A percentile compares a stretch with the other conserved stretches of the same genome.
These are phyloP conservation scores for Lathyrus aphaca DNA, from an alignment of 306 rosid species.

Conservation along the genomic window DNA sequence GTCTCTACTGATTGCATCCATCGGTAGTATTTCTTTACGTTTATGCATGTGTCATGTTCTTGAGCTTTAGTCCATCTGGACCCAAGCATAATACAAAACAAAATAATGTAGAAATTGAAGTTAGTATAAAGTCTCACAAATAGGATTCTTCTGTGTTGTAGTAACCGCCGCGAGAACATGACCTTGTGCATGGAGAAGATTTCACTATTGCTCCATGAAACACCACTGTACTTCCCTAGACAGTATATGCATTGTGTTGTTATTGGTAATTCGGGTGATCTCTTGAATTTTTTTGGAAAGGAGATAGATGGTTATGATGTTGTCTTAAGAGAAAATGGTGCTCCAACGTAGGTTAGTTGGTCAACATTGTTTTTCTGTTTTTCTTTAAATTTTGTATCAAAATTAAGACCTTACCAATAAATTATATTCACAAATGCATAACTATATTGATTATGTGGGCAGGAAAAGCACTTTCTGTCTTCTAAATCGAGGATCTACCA, in stretches of 20 bases:
- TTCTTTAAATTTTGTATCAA: conserved; percentile 14
- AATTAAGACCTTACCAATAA: conserved; percentile 32
- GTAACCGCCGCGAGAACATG: conserved; percentile 79
- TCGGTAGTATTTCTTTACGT: too few relatives aligned
- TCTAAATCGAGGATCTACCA: conserved; percentile 95
- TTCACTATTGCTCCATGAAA: conserved; percentile 87
- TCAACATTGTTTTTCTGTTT: conserved; percentile 23
- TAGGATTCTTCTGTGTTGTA: conserved; percentile 48
- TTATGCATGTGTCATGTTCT: too few relatives aligned
- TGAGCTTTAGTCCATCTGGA: too few relatives aligned
- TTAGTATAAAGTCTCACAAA: conserved; percentile 27
- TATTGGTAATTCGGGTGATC: conserved; percentile 96
- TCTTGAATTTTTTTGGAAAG: conserved; percentile 83
- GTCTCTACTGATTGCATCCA: too few relatives aligned
- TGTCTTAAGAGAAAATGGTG: conserved; percentile 96
- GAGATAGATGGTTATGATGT: conserved; percentile 88
- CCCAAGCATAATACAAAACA: too few relatives aligned
- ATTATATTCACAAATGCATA: conserved; percentile 52
- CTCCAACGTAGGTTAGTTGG: conserved; percentile 73
- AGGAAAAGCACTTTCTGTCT: conserved; percentile 90
- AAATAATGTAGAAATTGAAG: conserved; percentile 29
- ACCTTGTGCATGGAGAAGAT: conserved; percentile 83
- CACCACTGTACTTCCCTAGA: conserved; percentile 81
- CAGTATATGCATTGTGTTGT: conserved; percentile 93
- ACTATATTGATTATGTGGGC: conserved; percentile 83